Conservation (phyloP, 768 basidiomycete species). For the Solioccasus polychromus region DNA sequence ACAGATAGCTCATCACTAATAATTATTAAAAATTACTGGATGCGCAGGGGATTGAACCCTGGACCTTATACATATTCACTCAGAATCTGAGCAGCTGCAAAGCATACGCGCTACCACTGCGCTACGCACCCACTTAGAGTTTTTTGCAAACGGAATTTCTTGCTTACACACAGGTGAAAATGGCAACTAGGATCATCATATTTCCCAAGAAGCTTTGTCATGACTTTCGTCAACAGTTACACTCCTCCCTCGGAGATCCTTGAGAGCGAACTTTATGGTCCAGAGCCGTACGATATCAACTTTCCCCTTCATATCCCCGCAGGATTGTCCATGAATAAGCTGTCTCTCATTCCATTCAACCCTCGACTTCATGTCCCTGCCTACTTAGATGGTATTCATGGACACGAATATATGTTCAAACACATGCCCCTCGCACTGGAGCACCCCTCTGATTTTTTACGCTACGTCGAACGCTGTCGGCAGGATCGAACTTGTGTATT, state of each 20-base stretch:
- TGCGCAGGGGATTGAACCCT: slow-evolving; percentile 42
- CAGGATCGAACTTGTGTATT: slow-evolving; percentile 14
- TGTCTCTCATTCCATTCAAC: slow-evolving; percentile 21
- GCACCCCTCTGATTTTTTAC: slow-evolving; percentile 10
- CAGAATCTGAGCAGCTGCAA: slow-evolving; percentile 24
- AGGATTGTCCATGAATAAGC: slow-evolving; percentile 12
- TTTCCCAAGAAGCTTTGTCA: no score
- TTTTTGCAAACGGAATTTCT: no score
- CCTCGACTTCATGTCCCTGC: slow-evolving; percentile 18
- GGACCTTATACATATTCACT: slow-evolving; percentile 36
- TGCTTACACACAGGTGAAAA: no score
- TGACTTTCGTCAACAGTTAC: slow-evolving; percentile 22
- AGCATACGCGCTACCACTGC: slow-evolving; percentile 41
- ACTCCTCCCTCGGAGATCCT: slow-evolving; percentile 5
- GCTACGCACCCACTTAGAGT: slow-evolving; percentile 19
- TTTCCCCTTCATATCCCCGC: slow-evolving; percentile 14
- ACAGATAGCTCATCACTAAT: no score
- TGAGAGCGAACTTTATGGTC: slow-evolving; percentile 18
- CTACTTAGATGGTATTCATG: slow-evolving; percentile 17
- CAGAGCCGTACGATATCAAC: slow-evolving; percentile 28
- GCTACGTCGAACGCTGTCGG: slow-evolving; percentile 8
- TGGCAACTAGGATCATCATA: no score
- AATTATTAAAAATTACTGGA: slow-evolving; percentile 24
- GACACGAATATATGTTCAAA: slow-evolving; percentile 19
- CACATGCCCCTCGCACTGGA: slow-evolving; percentile 11